phyloP scores from a whole-genome alignment of 192 early-diverging fungal species.

The Linnemannia zychae region DNA sequence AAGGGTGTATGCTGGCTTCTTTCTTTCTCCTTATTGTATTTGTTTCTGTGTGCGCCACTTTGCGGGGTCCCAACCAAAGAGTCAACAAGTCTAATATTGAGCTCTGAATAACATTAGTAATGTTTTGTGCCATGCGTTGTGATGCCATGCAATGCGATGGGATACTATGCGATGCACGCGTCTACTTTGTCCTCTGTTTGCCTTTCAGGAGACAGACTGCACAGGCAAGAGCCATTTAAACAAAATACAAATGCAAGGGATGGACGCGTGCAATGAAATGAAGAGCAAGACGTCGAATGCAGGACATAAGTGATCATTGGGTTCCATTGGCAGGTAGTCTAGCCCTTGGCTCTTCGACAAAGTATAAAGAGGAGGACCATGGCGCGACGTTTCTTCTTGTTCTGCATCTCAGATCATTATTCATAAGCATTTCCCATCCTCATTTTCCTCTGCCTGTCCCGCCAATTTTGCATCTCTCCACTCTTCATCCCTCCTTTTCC shows the following conservation, averaged over 20 bases:
- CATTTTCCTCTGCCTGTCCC: background rate
- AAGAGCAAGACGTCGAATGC: background rate
- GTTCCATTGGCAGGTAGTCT: background rate
- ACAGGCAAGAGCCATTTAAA: background rate
- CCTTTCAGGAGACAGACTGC: background rate
- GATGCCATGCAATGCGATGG: too few relatives aligned
- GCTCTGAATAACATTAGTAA: too few relatives aligned
- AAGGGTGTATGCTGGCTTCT: background rate
- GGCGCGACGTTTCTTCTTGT: background rate
- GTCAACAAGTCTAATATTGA: too few relatives aligned
- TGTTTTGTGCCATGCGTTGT: too few relatives aligned
- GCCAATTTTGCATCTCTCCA: background rate
- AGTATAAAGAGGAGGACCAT: background rate
- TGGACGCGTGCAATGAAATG: background rate
- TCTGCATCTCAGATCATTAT: background rate
- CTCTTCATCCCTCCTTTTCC: background rate
- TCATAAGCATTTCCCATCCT: background rate
- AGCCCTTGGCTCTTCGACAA: background rate
- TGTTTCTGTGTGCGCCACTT: background rate
- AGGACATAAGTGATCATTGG: background rate
- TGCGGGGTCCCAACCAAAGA: too few relatives aligned
- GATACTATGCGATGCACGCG: background rate
- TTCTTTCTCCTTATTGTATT: background rate
- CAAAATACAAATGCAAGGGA: too few relatives aligned
- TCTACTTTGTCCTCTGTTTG: background rate